Evolutionary conservation across 2,329 filamentous ascomycete species (phyloP).

Genomic region (Aureobasidium sp.): DNA sequence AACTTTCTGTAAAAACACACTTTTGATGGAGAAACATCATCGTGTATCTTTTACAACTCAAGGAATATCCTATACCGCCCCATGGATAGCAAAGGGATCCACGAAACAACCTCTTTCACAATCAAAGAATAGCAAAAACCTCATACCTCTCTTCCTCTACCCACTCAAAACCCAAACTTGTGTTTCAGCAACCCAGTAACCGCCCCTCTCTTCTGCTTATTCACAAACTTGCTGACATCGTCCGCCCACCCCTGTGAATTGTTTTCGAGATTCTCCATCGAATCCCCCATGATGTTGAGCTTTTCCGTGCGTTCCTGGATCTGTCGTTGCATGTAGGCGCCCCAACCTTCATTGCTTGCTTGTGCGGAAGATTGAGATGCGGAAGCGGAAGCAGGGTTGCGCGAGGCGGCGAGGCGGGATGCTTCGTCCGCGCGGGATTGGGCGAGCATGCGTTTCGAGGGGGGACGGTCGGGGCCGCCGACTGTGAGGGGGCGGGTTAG

Average conservation of each 20-base stretch:
- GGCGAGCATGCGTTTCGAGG: constrained; percentile 78
- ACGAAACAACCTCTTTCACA: too few species aligned
- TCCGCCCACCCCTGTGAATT: constrained; percentile 76
- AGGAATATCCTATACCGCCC: too few species aligned
- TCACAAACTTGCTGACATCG: constrained; percentile 79
- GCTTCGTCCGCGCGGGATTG: constrained; percentile 68
- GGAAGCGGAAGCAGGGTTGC: constrained; percentile 24
- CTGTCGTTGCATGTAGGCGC: constrained; percentile 75
- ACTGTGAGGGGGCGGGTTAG: constrained; percentile 30
- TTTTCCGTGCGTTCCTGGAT: constrained; percentile 86
- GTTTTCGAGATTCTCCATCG: constrained; percentile 72
- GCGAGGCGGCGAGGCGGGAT: constrained; percentile 28
- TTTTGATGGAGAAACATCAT: too few species aligned
- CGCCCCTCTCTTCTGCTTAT: constrained; percentile 71
- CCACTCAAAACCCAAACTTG: constrained; percentile 13
- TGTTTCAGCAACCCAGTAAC: constrained; percentile 14
- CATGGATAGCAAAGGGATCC: too few species aligned
- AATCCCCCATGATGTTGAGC: constrained; percentile 72
- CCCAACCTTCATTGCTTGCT: constrained; percentile 52
- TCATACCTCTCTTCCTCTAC: neutral
- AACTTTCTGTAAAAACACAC: too few species aligned
- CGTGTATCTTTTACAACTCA: too few species aligned
- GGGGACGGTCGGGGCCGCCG: constrained; percentile 76
- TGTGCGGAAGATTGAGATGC: constrained; percentile 24
- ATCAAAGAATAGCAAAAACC: too few species aligned